A percentile compares a stretch with the other conserved stretches of the same genome.
Conservation (phyloP, 495 filamentous ascomycete genomes). For the Aspergillus nanangensis region DNA sequence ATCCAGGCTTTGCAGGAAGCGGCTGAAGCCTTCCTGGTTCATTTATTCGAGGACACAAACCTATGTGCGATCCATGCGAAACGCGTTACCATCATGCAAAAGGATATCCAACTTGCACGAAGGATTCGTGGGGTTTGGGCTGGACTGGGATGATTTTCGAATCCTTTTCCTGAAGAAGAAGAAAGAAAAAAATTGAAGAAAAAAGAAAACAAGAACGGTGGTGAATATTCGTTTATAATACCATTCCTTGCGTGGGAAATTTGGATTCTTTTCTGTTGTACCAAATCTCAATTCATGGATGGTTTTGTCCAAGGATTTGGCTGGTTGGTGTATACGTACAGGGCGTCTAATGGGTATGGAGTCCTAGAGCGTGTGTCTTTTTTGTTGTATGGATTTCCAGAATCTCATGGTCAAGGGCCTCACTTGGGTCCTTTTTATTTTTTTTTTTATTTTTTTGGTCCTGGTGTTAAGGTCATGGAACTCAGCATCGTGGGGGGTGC, state of each 20-base stretch:
- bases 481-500: not conserved
- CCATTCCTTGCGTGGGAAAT: no score
- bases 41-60: slow-evolving; percentile 94
- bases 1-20: slow-evolving; percentile 89
- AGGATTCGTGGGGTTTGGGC: slow-evolving; percentile 73
- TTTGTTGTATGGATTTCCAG: no score
- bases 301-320: no score
- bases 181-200: not conserved
- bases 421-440: no score
- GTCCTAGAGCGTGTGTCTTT: no score
- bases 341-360: no score
- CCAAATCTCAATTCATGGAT: no score
- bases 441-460: not conserved
- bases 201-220: slow-evolving; percentile 5
- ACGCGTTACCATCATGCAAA: slow-evolving; percentile 96
- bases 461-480: not conserved
- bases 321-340: no score
- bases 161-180: not conserved
- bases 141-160: slow-evolving; percentile 47
- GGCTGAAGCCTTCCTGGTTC: slow-evolving; percentile 86
- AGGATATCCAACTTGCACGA: slow-evolving; percentile 87
- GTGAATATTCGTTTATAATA: no score
- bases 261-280: no score
- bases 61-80: slow-evolving; percentile 95
- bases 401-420: no score